Evolutionary conservation across 192 early-diverging fungal species (phyloP), one percentile per base, ranked within the genome.

Genomic region (Mortierella claussenii): DNA sequence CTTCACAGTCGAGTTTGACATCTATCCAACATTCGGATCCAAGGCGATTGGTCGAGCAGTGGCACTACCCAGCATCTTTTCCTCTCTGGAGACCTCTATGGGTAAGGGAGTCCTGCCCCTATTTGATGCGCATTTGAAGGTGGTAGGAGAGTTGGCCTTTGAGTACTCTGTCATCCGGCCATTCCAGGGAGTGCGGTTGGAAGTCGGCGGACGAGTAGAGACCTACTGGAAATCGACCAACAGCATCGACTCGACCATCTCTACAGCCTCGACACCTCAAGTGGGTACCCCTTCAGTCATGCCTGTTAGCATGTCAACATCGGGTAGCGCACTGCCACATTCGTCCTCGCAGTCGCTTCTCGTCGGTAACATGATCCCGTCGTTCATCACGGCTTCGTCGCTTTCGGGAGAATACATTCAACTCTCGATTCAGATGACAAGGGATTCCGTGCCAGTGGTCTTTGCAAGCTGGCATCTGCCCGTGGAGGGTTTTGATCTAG

Each of bases 181-280:
- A 2, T 96, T 99, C 78, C 85, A 84, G 47, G 96, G 95, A 45
- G 89, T 93, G 2, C 86, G 90, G 42, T 82, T 99, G 62, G 91
- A 93, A 79, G 97, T 98, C 73, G 98, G 96, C 20, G 98, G 98
- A 21, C 91, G 91, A 37, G 92, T 98, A 21, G 96, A 97, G 69
- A 99, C 98, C 0, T 99, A 99, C 79, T 99, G 98, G 98, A 99
- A 98, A 84, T 93, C 95, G 6, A 97, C 95, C 11, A 93, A 93
- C 66, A 90, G 94, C 20, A 68, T 89, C 17, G 60, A 71, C 12
- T 80, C 85, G 3, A 67, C 49, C 37, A 59, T 69, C n/a, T 70
- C 80, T 15, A 32, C 79, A 11, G 50, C 65, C 8, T 53, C 78
- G 0, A 69, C 79, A 28, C 52, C 79, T 13, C 49, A 80, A 1